Evolutionary conservation across 305 asterid genomes (phyloP).

Genomic region (Fraxinus baroniana): DNA sequence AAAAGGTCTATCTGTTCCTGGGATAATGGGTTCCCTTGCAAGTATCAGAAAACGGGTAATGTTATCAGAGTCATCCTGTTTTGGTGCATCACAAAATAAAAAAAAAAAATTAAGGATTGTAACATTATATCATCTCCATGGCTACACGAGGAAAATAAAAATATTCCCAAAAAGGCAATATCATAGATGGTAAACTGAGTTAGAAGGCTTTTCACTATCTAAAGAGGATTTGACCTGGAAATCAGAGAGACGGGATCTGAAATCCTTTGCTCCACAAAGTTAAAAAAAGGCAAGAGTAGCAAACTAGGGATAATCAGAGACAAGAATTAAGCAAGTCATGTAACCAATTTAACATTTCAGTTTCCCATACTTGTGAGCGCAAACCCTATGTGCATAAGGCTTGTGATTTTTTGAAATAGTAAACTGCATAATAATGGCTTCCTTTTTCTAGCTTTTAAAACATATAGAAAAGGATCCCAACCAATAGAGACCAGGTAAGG

Average conservation of each 20-base stretch:
- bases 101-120: slow-evolving; percentile 17
- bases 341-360: slow-evolving; percentile 1
- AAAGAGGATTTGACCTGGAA: background rate
- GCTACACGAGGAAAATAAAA: background rate
- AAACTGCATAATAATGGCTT: background rate
- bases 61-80: slow-evolving; percentile 67
- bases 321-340: background rate
- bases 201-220: background rate
- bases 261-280: background rate
- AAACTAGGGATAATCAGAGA: background rate
- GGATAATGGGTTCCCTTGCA: slow-evolving; percentile 83
- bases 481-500: background rate
- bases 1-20: slow-evolving; percentile 60
- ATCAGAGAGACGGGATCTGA: background rate
- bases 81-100: slow-evolving; percentile 20
- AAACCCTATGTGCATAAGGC: background rate
- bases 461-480: too few species aligned
- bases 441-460: background rate
- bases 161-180: background rate
- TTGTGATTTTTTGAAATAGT: background rate
- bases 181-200: background rate
- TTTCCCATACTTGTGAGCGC: background rate
- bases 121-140: background rate
- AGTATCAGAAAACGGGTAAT: slow-evolving; percentile 76
- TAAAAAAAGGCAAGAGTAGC: background rate